Evolutionary conservation across 2,329 filamentous ascomycete species (phyloP), one percentile per base, ranked within the genome.

Genomic region (Daldinia sp.): DNA sequence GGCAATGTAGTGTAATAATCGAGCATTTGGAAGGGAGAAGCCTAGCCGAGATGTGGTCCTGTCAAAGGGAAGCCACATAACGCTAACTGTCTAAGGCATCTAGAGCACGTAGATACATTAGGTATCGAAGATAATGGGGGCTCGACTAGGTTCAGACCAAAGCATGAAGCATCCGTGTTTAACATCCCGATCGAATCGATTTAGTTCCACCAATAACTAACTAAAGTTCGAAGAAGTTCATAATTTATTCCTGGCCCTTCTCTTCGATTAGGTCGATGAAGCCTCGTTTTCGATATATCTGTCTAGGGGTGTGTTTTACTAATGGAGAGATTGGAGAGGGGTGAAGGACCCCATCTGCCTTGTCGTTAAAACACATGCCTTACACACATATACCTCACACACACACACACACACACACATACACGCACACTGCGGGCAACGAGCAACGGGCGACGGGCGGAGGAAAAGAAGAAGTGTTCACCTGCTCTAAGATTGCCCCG

Each of bases 1-100:
- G 60, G 55, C 53, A 55, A 61, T 55, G 61, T 54, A 54, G 55
- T 64, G 57, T 37, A 48, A 60, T 66, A 43, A 51, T 58, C 49
- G 32, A 37, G 29, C 39, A 21, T 66, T 48, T 56, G 55, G 48
- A 54, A 63, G 27, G 60, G 55, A 47, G 52, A 58, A 53, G 48
- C 53, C 11, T 54, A 21, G 51, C n/a, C 30, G 23, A 43, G 29
- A 53, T 15, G 51, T 57, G 50, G 54, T 50, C 41, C 53, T 57
- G 57, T 58, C 52, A 60, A 60, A 59, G 25, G 21, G 25, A 43
- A 43, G 39, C 21, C 4, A 23, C 39, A 43, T n/a, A n/a, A n/a
- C n/a, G n/a, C n/a, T n/a, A n/a, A n/a, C n/a, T n/a, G n/a, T n/a
- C n/a, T n/a, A n/a, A n/a, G n/a, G n/a, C n/a, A n/a, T n/a, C n/a